phyloP scores from a whole-genome alignment of 306 rosid species.

The Hippophae gyantsensis region DNA sequence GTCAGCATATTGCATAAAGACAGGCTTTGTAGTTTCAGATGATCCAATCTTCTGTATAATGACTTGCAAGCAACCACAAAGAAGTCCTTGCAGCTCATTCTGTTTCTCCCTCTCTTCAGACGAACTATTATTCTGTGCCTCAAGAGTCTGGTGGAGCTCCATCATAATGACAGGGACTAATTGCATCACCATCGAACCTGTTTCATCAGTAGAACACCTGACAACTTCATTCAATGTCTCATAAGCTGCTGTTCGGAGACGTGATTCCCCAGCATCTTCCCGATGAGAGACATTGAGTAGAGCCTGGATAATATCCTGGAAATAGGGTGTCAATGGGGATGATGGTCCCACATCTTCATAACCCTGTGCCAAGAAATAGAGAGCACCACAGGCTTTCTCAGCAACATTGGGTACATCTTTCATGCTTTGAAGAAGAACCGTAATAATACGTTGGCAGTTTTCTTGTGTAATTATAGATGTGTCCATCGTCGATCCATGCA shows the following conservation, averaged over 20 bases:
- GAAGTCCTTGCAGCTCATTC: constrained; percentile 87
- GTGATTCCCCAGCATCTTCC: constrained; percentile 84
- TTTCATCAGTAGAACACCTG: constrained; percentile 84
- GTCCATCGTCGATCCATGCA: constrained; percentile 78
- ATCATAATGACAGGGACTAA: constrained; percentile 65
- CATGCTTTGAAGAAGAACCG: constrained; percentile 82
- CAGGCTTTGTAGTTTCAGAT: constrained; percentile 58
- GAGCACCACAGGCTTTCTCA: constrained; percentile 96
- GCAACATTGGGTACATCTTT: constrained; percentile 90
- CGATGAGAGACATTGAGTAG: constrained; percentile 78
- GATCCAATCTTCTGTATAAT: constrained; percentile 86
- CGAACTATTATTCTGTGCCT: constrained; percentile 39
- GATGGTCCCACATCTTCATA: constrained; percentile 69
- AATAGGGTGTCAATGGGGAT: constrained; percentile 63
- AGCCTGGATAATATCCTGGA: constrained; percentile 66
- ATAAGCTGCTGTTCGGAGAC: constrained; percentile 87
- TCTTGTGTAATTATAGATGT: constrained; percentile 67
- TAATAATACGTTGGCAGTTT: constrained; percentile 69
- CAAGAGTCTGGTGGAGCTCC: constrained; percentile 82
- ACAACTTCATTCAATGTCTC: constrained; percentile 92
- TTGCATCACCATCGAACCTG: constrained; percentile 70
- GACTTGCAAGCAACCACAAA: constrained; percentile 97
- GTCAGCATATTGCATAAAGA: constrained; percentile 70
- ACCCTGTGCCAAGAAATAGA: constrained; percentile 91
- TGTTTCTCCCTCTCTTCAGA: constrained; percentile 68